Evolutionary conservation across 441 rosid species (phyloP).

Genomic region (Populus hybrid): DNA sequence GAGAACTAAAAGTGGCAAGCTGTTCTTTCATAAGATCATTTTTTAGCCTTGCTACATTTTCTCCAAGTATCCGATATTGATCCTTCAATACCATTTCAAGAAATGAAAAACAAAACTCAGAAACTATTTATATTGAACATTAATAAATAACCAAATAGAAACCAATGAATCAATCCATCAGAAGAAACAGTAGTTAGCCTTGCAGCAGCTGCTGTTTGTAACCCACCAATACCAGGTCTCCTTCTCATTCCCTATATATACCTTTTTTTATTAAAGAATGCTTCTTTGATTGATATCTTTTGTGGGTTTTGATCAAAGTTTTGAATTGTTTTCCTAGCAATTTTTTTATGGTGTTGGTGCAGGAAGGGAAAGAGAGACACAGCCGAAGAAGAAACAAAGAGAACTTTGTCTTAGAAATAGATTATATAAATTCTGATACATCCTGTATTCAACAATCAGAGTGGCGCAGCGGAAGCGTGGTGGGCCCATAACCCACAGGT

Average conservation of each 20-base stretch:
- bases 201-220: conserved; percentile 85
- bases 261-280: not conserved
- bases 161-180: not conserved
- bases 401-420: no score
- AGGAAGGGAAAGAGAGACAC: not conserved
- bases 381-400: no score
- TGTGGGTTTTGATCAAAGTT: not conserved
- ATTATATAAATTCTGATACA: no score
- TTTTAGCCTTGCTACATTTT: conserved; percentile 84
- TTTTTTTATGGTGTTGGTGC: not conserved
- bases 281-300: not conserved
- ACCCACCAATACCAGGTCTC: conserved; percentile 87
- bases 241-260: conserved; percentile 82
- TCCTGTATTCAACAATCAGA: conserved; percentile 45
- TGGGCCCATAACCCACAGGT: conserved; percentile 98
- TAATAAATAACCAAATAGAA: not conserved
- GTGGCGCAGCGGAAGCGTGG: conserved; percentile 99
- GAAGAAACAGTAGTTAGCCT: conserved; percentile 52
- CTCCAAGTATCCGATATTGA: conserved; percentile 77
- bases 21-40: conserved; percentile 97
- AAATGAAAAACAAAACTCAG: not conserved
- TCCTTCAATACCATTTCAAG: conserved; percentile 33
- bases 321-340: not conserved
- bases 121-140: not conserved
- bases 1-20: conserved; percentile 81